Evolutionary conservation across 2,329 filamentous ascomycete genomes (phyloP).

Genomic region (Monascus ruber): DNA sequence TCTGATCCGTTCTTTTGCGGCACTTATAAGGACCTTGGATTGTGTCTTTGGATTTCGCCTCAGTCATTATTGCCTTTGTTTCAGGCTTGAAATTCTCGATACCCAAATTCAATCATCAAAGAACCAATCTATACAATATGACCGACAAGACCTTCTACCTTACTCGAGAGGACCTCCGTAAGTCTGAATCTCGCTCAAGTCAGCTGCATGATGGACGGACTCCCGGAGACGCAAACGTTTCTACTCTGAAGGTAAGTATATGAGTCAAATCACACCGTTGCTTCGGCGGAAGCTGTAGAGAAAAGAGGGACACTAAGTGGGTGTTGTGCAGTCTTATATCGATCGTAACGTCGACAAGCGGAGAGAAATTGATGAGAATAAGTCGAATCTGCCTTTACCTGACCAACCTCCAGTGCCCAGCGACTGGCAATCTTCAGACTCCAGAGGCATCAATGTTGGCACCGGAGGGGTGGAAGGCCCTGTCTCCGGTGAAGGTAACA

Average conservation of each 20-base stretch:
- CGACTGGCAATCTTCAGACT: constrained; percentile 66
- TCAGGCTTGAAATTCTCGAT: neutral
- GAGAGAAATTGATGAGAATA: constrained; percentile 54
- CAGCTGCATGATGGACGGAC: constrained; percentile 29
- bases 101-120: neutral
- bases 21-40: neutral
- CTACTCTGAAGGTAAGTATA: constrained; percentile 34
- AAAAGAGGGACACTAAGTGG: no score
- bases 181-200: constrained; percentile 33
- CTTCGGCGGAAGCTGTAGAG: no score
- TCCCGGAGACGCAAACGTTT: constrained; percentile 34
- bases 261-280: neutral
- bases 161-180: constrained; percentile 39
- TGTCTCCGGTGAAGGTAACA: constrained; percentile 37
- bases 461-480: constrained; percentile 47
- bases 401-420: constrained; percentile 65
- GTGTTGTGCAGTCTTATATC: constrained; percentile 22
- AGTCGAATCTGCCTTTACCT: constrained; percentile 66
- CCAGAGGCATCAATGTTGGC: constrained; percentile 57
- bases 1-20: neutral
- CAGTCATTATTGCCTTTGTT: neutral
- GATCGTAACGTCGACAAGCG: constrained; percentile 41
- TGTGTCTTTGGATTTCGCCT: neutral
- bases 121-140: constrained; percentile 8
- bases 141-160: constrained; percentile 35